phyloP scores from a whole-genome alignment of 129 eudicot species.

The Flaveria robusta region DNA sequence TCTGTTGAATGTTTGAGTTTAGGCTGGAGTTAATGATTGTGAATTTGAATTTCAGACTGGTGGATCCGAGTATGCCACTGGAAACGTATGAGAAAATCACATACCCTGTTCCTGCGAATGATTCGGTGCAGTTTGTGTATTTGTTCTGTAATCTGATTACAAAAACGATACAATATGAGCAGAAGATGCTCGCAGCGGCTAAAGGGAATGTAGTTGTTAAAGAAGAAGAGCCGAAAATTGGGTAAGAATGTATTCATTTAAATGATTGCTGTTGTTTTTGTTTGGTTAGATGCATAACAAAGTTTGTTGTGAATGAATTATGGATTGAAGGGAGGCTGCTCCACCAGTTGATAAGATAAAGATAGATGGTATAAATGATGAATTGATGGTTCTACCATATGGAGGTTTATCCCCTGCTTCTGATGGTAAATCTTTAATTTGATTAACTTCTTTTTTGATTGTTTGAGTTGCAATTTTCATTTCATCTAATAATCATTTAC shows the following conservation, averaged over 20 bases:
- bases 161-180: slow-evolving; percentile 69
- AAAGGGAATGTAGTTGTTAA: slow-evolving; percentile 15
- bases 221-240: slow-evolving; percentile 30
- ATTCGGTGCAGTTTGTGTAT: slow-evolving; percentile 84
- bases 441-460: neutral
- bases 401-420: slow-evolving; percentile 49
- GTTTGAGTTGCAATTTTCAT: neutral
- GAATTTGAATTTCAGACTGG: slow-evolving; percentile 48
- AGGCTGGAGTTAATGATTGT: neutral
- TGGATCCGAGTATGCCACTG: slow-evolving; percentile 72
- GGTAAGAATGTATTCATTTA: slow-evolving; percentile 20
- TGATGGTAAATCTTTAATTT: slow-evolving; percentile 58
- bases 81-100: slow-evolving; percentile 68
- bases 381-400: slow-evolving; percentile 54
- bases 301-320: slow-evolving; percentile 16
- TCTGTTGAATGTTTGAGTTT: slow-evolving; percentile 1
- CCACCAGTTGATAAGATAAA: slow-evolving; percentile 44
- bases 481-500: slow-evolving; percentile 1
- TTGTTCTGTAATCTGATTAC: slow-evolving; percentile 92
- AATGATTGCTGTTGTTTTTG: slow-evolving; percentile 6
- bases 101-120: slow-evolving; percentile 85
- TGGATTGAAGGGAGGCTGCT: slow-evolving; percentile 50
- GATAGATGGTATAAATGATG: slow-evolving; percentile 42
- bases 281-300: neutral
- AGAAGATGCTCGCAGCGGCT: slow-evolving; percentile 41